Base-by-base conservation (phyloP, 345 rosid genomes). In the Euphorbia lathyris region DNA sequence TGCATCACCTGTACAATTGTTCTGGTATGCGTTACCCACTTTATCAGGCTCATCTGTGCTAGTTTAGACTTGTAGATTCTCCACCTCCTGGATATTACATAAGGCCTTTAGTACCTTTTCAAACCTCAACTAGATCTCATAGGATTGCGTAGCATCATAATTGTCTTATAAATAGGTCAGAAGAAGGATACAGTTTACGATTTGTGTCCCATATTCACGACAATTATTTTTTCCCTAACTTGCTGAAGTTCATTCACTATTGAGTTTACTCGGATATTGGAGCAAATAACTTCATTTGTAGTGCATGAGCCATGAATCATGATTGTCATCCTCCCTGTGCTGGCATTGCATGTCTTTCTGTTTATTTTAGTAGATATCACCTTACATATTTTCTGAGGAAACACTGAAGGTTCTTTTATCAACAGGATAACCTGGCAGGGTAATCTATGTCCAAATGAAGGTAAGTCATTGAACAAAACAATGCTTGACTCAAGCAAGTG, bases 401-500 rank as follows among this genome's bases (percentile, higher is more conserved):
- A 55, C 40, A 36, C 69, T 57, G 23, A 68, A 36, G 70, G 7
- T 63, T 70, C 22, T 74, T 19, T 66, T 51, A 34, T 72, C 25
- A 56, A 80, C 96, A 92, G 92, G 92, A 80, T 88, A 80, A 83
- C 77, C 60, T 62, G 70, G 73, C 86, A 79, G 78, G 91, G 87
- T 22, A 84, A 84, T 74, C 78, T 87, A 40, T 77, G 74, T 71
- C 90, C 82, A 74, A 67, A 67, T 67, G 95, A 68, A 81, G 69
- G 75, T 51, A 73, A 30, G 60, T 75, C 79, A 58, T 78, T 90
- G 78, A 75, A 65, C 64, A 87, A 74, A 73, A 87, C 86, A 40
- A 73, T 85, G 85, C 92, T 92, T 40, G 86, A 88, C 42, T 78
- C 73, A 67, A 77, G 81, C 81, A 90, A 85, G 85, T 88, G 95